Evolutionary conservation across 176 grass and related monocot genomes (phyloP).

Genomic region (Cymbopogon citratus): DNA sequence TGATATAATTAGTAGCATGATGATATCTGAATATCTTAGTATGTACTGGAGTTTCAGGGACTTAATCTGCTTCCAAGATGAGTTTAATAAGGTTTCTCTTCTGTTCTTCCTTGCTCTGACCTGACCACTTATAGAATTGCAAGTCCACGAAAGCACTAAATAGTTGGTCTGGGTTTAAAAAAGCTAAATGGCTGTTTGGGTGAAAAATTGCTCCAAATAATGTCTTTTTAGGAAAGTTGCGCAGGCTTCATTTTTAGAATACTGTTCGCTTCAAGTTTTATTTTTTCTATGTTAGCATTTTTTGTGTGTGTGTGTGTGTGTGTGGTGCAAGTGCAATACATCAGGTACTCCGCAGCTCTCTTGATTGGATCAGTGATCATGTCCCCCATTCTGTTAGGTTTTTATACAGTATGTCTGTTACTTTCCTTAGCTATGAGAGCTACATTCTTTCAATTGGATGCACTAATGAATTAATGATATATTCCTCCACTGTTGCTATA

Average conservation of each 20-base stretch:
- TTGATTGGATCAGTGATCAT: too few relatives aligned
- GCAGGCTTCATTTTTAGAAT: neutral
- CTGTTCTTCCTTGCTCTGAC: neutral
- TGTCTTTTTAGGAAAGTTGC: neutral
- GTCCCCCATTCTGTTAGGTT: too few relatives aligned
- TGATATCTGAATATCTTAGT: neutral
- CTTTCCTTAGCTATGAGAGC: too few relatives aligned
- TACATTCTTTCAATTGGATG: too few relatives aligned
- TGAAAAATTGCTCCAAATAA: neutral
- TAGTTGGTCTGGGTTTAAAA: neutral
- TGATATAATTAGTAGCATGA: neutral
- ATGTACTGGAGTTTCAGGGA: neutral
- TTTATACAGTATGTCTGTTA: too few relatives aligned
- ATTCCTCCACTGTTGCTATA: too few relatives aligned
- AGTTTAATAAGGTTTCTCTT: neutral
- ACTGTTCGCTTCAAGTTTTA: too few relatives aligned
- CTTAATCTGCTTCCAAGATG: neutral
- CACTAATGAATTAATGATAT: too few relatives aligned
- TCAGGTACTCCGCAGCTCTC: too few relatives aligned
- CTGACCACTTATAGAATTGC: neutral
- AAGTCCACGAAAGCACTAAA: neutral
- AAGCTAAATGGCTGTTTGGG: neutral
- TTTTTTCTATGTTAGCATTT: too few relatives aligned
- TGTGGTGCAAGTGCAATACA: too few relatives aligned
- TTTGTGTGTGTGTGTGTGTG: too few relatives aligned